Evolutionary conservation across 208 protist species (phyloP).

Genomic region (Angomonas ambiguus): DNA sequence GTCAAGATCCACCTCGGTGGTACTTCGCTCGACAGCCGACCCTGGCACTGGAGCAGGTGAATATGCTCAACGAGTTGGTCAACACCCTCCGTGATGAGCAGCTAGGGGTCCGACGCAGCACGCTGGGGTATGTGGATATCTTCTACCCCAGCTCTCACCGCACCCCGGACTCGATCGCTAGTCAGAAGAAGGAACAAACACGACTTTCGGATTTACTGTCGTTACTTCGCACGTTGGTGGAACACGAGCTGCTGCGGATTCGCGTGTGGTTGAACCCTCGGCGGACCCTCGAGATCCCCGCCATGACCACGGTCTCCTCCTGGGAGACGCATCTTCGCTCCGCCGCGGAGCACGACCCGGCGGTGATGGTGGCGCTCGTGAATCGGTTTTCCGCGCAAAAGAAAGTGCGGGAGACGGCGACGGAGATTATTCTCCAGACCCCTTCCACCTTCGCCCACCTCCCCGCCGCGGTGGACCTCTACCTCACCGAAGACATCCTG

Average conservation of each 20-base stretch:
- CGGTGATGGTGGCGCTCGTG: slow-evolving; percentile 62
- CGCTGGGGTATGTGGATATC: slow-evolving; percentile 67
- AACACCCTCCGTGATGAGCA: slow-evolving; percentile 46
- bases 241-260: slow-evolving; percentile 68
- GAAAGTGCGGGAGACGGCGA: slow-evolving; percentile 29
- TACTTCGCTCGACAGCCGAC: slow-evolving; percentile 59
- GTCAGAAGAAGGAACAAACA: slow-evolving; percentile 31
- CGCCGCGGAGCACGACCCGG: slow-evolving; percentile 56
- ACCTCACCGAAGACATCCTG: slow-evolving; percentile 64
- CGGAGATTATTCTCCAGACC: slow-evolving; percentile 27
- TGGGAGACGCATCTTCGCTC: slow-evolving; percentile 41
- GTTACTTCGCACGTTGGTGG: slow-evolving; percentile 52
- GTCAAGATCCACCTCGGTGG: slow-evolving; percentile 68
- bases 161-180: slow-evolving; percentile 12
- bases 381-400: slow-evolving; percentile 48
- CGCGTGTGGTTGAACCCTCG: slow-evolving; percentile 68
- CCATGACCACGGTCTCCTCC: slow-evolving; percentile 12
- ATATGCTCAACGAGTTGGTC: slow-evolving; percentile 48
- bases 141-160: slow-evolving; percentile 5
- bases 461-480: slow-evolving; percentile 61
- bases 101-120: slow-evolving; percentile 20
- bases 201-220: slow-evolving; percentile 40
- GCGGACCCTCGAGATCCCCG: slow-evolving; percentile 31
- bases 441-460: slow-evolving; percentile 54
- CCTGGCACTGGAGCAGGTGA: slow-evolving; percentile 41